phyloP scores from a whole-genome alignment of 1,284 basidiomycete species.

The Peniophora sp. region DNA sequence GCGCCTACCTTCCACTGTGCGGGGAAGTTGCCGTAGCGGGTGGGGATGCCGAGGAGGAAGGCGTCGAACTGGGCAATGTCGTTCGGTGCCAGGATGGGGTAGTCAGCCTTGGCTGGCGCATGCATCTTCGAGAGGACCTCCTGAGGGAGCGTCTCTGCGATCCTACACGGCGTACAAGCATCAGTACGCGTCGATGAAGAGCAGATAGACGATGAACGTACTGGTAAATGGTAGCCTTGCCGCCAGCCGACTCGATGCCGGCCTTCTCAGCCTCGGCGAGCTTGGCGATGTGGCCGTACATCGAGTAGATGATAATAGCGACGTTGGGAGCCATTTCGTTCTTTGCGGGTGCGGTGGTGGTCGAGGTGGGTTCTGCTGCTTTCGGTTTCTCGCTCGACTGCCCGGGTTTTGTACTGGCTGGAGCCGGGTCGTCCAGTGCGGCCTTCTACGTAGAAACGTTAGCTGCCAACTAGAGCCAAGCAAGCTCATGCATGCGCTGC shows the following conservation, averaged over 20 bases:
- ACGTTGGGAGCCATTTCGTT: conserved; percentile 39
- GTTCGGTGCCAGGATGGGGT: conserved; percentile 31
- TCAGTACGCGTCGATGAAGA: neutral
- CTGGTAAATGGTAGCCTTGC: conserved; percentile 68
- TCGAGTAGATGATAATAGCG: conserved; percentile 49
- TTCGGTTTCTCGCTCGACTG: neutral
- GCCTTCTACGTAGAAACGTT: neutral
- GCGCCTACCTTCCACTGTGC: conserved; percentile 22
- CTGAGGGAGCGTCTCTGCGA: conserved; percentile 79
- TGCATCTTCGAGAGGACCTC: conserved; percentile 74
- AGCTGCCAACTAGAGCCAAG: no score
- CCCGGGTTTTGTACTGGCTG: neutral
- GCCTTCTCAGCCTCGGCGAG: conserved; percentile 73
- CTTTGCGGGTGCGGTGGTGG: neutral
- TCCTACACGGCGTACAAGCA: conserved; percentile 28
- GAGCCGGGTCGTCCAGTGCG: neutral
- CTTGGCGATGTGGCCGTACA: conserved; percentile 75
- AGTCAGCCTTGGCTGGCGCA: conserved; percentile 65
- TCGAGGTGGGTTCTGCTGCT: neutral
- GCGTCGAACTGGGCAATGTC: conserved; percentile 58
- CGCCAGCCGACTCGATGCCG: conserved; percentile 69
- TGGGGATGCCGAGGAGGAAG: conserved; percentile 72
- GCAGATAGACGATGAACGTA: conserved; percentile 25
- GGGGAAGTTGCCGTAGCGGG: conserved; percentile 67
- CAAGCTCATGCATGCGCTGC: no score